Base-by-base conservation (phyloP, 2,329 filamentous ascomycete genomes). In the Phaeoacremonium minimum region DNA sequence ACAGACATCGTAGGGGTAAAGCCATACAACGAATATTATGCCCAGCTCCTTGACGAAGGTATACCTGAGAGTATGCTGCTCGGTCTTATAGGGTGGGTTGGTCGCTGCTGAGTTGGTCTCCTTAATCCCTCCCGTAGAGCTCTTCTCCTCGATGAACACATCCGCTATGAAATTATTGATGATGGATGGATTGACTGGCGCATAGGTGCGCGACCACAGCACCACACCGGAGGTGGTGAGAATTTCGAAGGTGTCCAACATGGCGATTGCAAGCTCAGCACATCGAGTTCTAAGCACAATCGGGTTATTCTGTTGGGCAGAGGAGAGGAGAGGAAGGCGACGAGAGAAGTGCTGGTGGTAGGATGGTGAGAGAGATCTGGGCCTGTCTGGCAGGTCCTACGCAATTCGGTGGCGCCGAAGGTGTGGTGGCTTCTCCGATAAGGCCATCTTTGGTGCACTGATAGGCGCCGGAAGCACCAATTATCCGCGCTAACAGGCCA, bases 181-280 rank as follows among this genome's bases (percentile, higher is more conserved):
- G 46, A 96, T 73, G 50, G 85, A 81, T 30, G 86, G 77, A 57
- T 81, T 89, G 56, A 95, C 80, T 3, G 84, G 75, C 37, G 83
- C 80, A 60, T 91, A 95, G 17, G 81, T 84, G 58, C 86, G 84
- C 43, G 91, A 96, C 93, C 93, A 98, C 37, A 98, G 78, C 40
- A 98, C 93, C 45, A 98, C 90, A 38, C 93, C 93, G 4, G 90
- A 95, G 26, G 91, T 95, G 42, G 91, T 96, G 43, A 98, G 66
- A 48, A 98, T 93, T 64, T 98, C 91, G 61, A 98, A 98, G 13
- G 87, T 85, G 69, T 98, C 93, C 65, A 98, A 69, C 91, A 97
- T 97, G 40, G 49, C 59, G 51, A n/a, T n/a, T n/a, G 38, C 22
- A 9, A 26, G n/a, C 22, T 33, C 6, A 19, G 15, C 7, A 17